These are phyloP conservation scores for Aschersonia sp. DNA, from an alignment of 2,329 filamentous ascomycete species.

Conservation along the genomic window DNA sequence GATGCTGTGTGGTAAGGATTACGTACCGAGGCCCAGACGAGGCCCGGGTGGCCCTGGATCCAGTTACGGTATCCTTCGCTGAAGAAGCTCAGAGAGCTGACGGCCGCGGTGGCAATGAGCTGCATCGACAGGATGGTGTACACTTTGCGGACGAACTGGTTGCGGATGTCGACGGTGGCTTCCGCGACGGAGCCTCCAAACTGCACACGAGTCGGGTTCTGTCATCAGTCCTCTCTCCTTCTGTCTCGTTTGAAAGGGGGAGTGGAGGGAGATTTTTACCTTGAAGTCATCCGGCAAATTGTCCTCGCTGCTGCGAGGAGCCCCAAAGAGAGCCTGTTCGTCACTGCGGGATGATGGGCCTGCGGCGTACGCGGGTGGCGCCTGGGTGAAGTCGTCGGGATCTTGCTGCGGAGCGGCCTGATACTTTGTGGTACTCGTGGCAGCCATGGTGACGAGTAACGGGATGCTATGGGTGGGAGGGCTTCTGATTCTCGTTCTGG, in stretches of 20 bases:
- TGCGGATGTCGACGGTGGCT: slow-evolving; percentile 86
- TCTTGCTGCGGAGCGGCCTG: slow-evolving; percentile 72
- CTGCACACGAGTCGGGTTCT: slow-evolving; percentile 22
- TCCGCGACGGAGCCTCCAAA: slow-evolving; percentile 90
- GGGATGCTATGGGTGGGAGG: neutral
- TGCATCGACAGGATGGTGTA: slow-evolving; percentile 97
- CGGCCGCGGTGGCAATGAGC: slow-evolving; percentile 65
- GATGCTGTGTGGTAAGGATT: neutral
- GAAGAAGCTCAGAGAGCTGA: slow-evolving; percentile 79
- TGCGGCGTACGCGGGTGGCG: slow-evolving; percentile 64
- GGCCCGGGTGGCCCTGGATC: slow-evolving; percentile 71
- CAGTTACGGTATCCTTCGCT: slow-evolving; percentile 64
- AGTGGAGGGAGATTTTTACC: slow-evolving; percentile 24
- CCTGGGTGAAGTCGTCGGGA: slow-evolving; percentile 66
- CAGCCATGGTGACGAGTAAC: slow-evolving; percentile 41
- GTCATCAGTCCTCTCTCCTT: neutral
- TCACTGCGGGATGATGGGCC: slow-evolving; percentile 41
- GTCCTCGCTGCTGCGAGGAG: slow-evolving; percentile 67
- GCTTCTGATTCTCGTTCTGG: too few species aligned
- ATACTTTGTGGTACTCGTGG: slow-evolving; percentile 57
- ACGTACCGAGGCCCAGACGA: slow-evolving; percentile 70
- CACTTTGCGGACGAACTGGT: slow-evolving; percentile 94
- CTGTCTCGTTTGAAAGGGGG: neutral
- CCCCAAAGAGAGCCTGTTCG: slow-evolving; percentile 46
- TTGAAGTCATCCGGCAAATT: slow-evolving; percentile 97